These are phyloP conservation scores for Ilyonectria robusta DNA, from an alignment of 2,329 filamentous ascomycete species.

Conservation along the genomic window DNA sequence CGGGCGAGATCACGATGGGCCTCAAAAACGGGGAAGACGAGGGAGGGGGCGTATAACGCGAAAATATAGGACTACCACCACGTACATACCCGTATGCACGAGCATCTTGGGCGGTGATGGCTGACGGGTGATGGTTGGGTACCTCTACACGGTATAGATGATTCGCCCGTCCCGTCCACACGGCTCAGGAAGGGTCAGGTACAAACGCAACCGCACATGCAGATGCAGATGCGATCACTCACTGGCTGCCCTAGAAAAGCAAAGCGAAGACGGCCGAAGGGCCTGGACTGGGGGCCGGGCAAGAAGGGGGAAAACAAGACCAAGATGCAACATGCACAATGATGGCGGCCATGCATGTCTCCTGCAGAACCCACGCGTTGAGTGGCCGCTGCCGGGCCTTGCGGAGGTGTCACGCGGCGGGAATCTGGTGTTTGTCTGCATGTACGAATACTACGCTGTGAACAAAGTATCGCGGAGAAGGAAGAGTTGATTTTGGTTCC, in stretches of 20 bases:
- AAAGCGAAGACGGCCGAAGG: not conserved
- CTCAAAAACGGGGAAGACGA: not conserved
- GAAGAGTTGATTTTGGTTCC: no score
- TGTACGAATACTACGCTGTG: not conserved
- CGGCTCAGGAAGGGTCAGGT: slow-evolving; percentile 14
- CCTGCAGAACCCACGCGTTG: not conserved
- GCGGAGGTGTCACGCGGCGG: not conserved
- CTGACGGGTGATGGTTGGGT: not conserved
- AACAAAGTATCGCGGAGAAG: no score
- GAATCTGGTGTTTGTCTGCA: slow-evolving; percentile 1
- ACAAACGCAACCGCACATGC: slow-evolving; percentile 26
- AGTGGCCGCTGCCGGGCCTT: not conserved
- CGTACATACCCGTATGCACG: not conserved
- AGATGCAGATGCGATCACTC: slow-evolving; percentile 22
- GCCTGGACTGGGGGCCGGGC: not conserved
- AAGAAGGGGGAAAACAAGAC: not conserved
- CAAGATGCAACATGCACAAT: slow-evolving; percentile 21
- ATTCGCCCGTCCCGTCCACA: not conserved
- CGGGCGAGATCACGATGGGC: not conserved
- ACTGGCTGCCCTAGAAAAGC: not conserved
- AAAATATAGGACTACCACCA: not conserved
- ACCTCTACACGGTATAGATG: not conserved
- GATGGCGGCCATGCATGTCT: slow-evolving; percentile 20
- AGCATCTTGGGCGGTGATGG: not conserved
- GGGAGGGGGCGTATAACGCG: not conserved